Base-by-base conservation (phyloP, 2,329 filamentous ascomycete species). In the Xylariaceae sp. region DNA sequence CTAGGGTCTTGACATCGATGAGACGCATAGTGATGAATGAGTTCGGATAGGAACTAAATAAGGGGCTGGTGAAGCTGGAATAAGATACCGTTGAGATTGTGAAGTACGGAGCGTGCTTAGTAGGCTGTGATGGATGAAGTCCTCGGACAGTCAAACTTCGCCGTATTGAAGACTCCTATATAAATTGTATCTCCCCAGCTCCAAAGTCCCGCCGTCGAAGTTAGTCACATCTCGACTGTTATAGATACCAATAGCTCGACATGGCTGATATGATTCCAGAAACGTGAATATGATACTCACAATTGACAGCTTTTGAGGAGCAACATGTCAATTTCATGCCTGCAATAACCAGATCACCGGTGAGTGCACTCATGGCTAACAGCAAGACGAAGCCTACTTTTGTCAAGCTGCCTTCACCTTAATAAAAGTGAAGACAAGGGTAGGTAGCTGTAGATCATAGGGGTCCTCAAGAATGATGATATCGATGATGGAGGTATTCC, bases 1-100 rank as follows among this genome's bases (percentile, higher is more conserved):
- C 56, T 36, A 69, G 64, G 17, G 71, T 76, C 6, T 66, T 61
- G 12, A 71, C 66, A 53, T 77, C 67, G 43, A 77, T 70, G 21
- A 76, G 70, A 34, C 72, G 70, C 74, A 77, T 77, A 16, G 36
- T 61, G 53, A 37, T 1, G 12, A 23, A 4, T 50, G 11, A n/a
- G 24, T 31, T 4, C n/a, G 28, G 26, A 12, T 33, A 29, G 24
- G 16, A 23, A 6, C 26, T 12, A 17, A 24, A 6, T 45, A 16
- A 17, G 12, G 19, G 36, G n/a, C 16, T 26, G 19, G 12, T 17
- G 9, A 16, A 41, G 28, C 1, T 23, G 6, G 37, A 43, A 33
- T 23, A 55, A 12, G 9, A 23, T 9, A 28, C 5, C 7, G 11
- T 26, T 43, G n/a, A 6, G 11, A 54, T 6, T n/a, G 3, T 12